Percentiles rank a stretch among this genome's conserved stretches.
Conservation (phyloP, 1,284 basidiomycete species). For the Naganishia sp. region DNA sequence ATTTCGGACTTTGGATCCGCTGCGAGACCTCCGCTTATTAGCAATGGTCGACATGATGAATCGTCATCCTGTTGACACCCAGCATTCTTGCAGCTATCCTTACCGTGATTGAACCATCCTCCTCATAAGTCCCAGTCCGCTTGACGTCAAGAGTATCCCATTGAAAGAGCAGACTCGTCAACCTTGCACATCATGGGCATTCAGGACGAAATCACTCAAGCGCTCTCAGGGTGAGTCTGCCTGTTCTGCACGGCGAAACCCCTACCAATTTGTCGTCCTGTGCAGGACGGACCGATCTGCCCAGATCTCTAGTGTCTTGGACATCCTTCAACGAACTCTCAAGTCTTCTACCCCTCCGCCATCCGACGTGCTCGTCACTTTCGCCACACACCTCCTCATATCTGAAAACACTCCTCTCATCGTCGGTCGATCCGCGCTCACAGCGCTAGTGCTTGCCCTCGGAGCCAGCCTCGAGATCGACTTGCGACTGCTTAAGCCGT, state of each 20-base stretch:
- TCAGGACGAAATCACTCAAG: slow-evolving; percentile 8
- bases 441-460: slow-evolving; percentile 43
- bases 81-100: no score
- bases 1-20: slow-evolving; percentile 27
- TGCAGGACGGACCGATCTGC: slow-evolving; percentile 15
- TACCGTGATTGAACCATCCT: no score
- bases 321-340: slow-evolving; percentile 9
- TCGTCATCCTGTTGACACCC: slow-evolving; percentile 2
- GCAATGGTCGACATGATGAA: background rate
- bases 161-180: background rate
- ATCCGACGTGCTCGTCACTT: slow-evolving; percentile 28
- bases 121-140: no score
- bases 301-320: slow-evolving; percentile 6
- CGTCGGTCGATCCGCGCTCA: slow-evolving; percentile 47
- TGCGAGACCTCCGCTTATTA: slow-evolving; percentile 4
- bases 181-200: background rate
- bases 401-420: slow-evolving; percentile 47
- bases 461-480: slow-evolving; percentile 39
- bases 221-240: slow-evolving; percentile 15
- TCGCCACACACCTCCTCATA: slow-evolving; percentile 46
- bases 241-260: background rate
- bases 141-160: no score
- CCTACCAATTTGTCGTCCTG: background rate
- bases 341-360: slow-evolving; percentile 13
- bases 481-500: slow-evolving; percentile 15